Base-by-base conservation (phyloP, 1,139 yeast species). In the Hemisphaericaspora subhashii region DNA sequence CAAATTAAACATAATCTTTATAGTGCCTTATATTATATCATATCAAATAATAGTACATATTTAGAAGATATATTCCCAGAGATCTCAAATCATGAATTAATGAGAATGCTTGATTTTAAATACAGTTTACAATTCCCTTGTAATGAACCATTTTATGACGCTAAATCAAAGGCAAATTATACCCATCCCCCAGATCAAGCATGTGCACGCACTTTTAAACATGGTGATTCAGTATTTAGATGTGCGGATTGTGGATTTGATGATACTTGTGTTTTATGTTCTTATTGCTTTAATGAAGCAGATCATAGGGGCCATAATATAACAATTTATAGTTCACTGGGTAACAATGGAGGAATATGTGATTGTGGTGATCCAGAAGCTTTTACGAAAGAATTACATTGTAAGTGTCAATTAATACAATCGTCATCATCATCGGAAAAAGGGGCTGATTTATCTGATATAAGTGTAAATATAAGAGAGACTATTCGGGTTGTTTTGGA, bases 351-450 rank as follows among this genome's bases (percentile, higher is more conserved):
- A 9, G 87, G 90, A 2, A 76, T 83, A 16, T 92, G 98, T 58
- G 97, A 92, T 57, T 92, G 98, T 64, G 97, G 98, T 2, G 96
- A 92, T 55, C 72, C 77, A 0, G 87, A 83, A 45, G 95, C 96
- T 0, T 90, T 95, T 82, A 73, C 67, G 23, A 58, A 56, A 5
- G 61, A 66, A 3, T 64, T 82, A 37, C 64, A 77, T 39, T 90
- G 97, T 58, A 58, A 54, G 33, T 64, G 71, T 43, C 58, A 55
- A 32, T 31, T 16, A 40, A 32, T 9, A 26, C 40, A 11, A 42
- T 36, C 14, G 44, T 49, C 3, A 39, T 36, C 12, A 52, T 49
- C 3, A 39, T 36, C 12, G 52, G 44, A 8, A 33, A 37, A 10
- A 40, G 36, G 27, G 2, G 36, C 34, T 6, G 41, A 55, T 27